phyloP scores from a whole-genome alignment of 2,329 filamentous ascomycete species.

The Ascochyta fabae region DNA sequence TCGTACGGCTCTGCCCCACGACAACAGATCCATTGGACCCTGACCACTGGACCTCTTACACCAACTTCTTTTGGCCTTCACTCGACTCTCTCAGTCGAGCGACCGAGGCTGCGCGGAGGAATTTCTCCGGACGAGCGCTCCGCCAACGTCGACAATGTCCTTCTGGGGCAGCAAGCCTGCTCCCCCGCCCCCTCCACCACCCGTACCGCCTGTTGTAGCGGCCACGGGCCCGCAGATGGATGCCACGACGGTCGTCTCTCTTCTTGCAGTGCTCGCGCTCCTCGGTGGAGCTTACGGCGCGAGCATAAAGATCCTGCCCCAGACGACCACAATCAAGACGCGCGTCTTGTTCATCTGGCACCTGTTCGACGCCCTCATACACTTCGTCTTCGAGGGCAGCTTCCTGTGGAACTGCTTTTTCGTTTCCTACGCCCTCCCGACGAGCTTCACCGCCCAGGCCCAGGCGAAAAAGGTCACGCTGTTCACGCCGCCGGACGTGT shows the following conservation, averaged over 20 bases:
- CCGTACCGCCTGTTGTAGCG: constrained; percentile 61
- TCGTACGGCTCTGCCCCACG: constrained; percentile 18
- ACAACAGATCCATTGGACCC: constrained; percentile 31
- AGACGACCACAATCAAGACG: constrained; percentile 60
- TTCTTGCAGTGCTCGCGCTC: constrained; percentile 61
- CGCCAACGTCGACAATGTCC: constrained; percentile 20
- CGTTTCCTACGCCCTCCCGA: constrained; percentile 59
- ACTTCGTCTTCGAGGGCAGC: constrained; percentile 87
- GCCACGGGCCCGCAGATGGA: constrained; percentile 56
- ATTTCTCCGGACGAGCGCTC: constrained; percentile 4
- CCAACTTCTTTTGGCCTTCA: constrained; percentile 16
- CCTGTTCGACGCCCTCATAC: constrained; percentile 88
- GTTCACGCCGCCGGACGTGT: constrained; percentile 55
- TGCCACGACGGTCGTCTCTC: constrained; percentile 61
- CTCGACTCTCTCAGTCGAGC: constrained; percentile 1
- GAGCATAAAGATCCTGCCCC: constrained; percentile 60
- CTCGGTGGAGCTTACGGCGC: constrained; percentile 60
- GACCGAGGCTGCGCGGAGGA: constrained; percentile 6
- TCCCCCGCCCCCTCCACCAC: constrained; percentile 65
- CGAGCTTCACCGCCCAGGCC: constrained; percentile 37
- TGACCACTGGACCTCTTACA: constrained; percentile 18
- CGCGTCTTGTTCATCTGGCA: constrained; percentile 94
- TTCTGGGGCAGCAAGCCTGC: constrained; percentile 34
- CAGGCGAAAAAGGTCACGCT: constrained; percentile 45
- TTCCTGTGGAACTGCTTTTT: constrained; percentile 97